Base-by-base conservation (phyloP, 805 yeast genomes). In the Ogataea polymorpha region DNA sequence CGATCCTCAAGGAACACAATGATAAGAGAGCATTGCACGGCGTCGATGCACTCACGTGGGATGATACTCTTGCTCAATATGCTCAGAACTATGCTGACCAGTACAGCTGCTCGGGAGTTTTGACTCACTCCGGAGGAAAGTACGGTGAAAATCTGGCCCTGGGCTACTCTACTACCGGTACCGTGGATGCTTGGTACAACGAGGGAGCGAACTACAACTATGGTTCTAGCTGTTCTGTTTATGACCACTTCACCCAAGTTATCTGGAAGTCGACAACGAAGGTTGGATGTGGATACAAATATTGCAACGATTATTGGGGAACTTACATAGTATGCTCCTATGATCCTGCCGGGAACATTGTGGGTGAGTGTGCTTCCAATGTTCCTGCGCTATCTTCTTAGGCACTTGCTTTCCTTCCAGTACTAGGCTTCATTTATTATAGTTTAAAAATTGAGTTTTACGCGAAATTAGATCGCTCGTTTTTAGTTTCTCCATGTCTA, bases 141-240 rank as follows among this genome's bases (percentile, higher is more conserved):
- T 81, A 80, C 59, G 93, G 93, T 66, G 91, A 85, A 60, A 85
- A 85, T 66, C 70, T 85, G 50, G 90, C 89, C 13, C 74, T 79
- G 29, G 91, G 88, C 46, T 82, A 72, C 62, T 50, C 72, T 54
- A 72, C 72, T 50, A 60, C 71, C 10, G 79, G 76, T 23, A 56
- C 70, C 21, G 84, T 82, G 28, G 82, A 80, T 45, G 79, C 83
- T 30, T 85, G 93, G 93, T 84, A 84, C 63, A 62, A 68, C 44
- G 91, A 85, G 67, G 82, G 80, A 49, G 42, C 54, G 9, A 45
- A 59, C 38, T 85, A 82, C 64, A 65, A 75, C 61, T 83, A 62
- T 65, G 56, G 62, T 34, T 62, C 73, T 37, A 77, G 80, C 21
- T 80, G 77, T 42, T 68, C 63, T 50, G 70, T 70, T 41, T 68